Evolutionary conservation across 2,329 filamentous ascomycete genomes (phyloP), one percentile per base, ranked within the genome.

Genomic region (Calonectria hongkongensis): DNA sequence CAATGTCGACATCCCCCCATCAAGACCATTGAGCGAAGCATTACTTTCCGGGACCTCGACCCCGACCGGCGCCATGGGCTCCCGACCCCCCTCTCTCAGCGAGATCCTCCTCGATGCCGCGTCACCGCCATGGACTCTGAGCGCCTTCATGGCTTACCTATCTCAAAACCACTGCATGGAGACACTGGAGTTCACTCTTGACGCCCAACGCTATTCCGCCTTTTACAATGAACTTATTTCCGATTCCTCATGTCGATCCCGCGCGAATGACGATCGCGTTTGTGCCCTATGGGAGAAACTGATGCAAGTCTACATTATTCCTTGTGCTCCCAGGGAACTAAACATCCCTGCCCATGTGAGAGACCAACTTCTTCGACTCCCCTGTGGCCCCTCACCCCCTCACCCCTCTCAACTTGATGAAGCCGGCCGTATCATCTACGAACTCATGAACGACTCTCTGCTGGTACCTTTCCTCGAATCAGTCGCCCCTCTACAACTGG

Each of bases 151-250:
- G 92, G 96, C 96, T 69, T 98, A 98, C 81, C 89, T 98, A 4
- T 98, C 96, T 1, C 96, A 98, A 81, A 98, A 98, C 81, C 96
- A 98, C 85, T 99, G 97, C 82, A 88, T 98, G 76, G 97, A 99
- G 84, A 98, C 96, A 1, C 88, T 99, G 47, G 97, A 98, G 82
- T 99, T 99, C 84, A 98, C 96, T 48, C 93, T 98, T 89, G 97
- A 98, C 83, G 94, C 96, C 27, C 94, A 95, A 71, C 91, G 95
- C 73, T 99, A 98, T 82, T 90, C 92, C 66, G 86, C 91, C 71
- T 90, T 91, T 68, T 87, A 90, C 77, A 80, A 83, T 28, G 85
- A 89, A 71, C 82, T 87, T 45, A 80, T 84, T 21, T 76, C 80
- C 54, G 85, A 86, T 72, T 71, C 78, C 10, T 83, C 79, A 70